Evolutionary conservation across 2,329 filamentous ascomycete species (phyloP), one percentile per base, ranked within the genome.

Genomic region (Pezizomycotina sp.): DNA sequence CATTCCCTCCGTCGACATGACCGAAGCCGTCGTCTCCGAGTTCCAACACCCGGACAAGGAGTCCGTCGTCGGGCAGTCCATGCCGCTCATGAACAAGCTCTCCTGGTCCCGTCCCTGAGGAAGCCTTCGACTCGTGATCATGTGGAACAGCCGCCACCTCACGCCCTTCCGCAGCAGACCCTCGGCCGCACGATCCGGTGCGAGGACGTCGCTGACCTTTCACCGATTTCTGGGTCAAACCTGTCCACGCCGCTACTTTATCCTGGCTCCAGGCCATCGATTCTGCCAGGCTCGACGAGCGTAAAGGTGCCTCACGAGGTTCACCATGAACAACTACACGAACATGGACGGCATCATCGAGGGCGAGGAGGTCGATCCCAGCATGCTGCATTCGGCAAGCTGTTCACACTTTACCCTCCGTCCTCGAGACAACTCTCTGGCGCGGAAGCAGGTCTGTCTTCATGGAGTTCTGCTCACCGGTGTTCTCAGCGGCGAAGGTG

Each of bases 211-310:
- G 41, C 40, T 10, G 41, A 33, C n/a, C 18, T 21, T 19, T 30
- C 40, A 19, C 30, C 30, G 41, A 44, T 14, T 44, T 44, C 24
- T 44, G 41, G 41, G 15, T 44, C 19, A 44, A 44, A 19, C 41
- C 41, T 27, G 41, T 44, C 21, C 41, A 40, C 19, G 37, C 41
- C 5, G 41, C 41, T 12, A 44, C 41, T 15, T 44, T 36, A 13
- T 36, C 41, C n/a, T 44, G 41, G 41, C 36, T 44, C 16, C 41
- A 44, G 7, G 41, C 41, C 8, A 44, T 44, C 33, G 41, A 44
- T 33, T 44, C 41, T 25, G 30, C 33, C 16, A 39, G 41, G 29
- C 40, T 39, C 21, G 40, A 44, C 26, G 41, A 37, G n/a, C n/a
- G n/a, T n/a, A n/a, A n/a, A n/a, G n/a, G 41, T 14, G 27, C 34